A percentile compares a stretch with the other conserved stretches of the same genome.
These are phyloP conservation scores for Blastocystis sp. DNA, from an alignment of 352 stramenopile genomes.

Conservation along the genomic window DNA sequence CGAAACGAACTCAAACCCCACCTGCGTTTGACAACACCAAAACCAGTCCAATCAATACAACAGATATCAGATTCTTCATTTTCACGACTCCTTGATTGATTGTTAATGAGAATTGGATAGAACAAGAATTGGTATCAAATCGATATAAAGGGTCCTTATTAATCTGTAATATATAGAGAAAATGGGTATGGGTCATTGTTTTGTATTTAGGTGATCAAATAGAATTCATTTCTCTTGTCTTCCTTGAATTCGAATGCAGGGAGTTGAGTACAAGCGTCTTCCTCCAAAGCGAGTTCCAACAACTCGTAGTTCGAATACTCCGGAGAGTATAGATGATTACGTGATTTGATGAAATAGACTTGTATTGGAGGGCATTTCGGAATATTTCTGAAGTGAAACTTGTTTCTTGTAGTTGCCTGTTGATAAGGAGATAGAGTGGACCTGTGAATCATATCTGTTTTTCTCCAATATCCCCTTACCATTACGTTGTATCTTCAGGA, in stretches of 20 bases:
- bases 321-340: background rate
- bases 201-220: background rate
- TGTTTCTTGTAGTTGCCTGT: background rate
- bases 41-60: background rate
- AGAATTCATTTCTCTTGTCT: background rate
- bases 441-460: constrained; percentile 52
- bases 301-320: background rate
- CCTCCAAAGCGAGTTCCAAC: background rate
- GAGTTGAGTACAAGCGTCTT: constrained; percentile 34
- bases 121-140: background rate
- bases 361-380: constrained; percentile 34
- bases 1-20: background rate
- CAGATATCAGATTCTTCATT: background rate
- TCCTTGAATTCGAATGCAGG: background rate
- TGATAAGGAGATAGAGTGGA: constrained; percentile 17
- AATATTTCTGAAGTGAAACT: constrained; percentile 19
- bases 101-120: background rate
- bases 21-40: background rate
- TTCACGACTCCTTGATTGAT: background rate
- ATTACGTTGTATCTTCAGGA: constrained; percentile 47
- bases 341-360: background rate
- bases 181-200: background rate
- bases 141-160: background rate
- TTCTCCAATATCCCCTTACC: constrained; percentile 16
- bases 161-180: background rate